phyloP scores from a whole-genome alignment of 1,284 basidiomycete genomes.

The Vanrija sp. region DNA sequence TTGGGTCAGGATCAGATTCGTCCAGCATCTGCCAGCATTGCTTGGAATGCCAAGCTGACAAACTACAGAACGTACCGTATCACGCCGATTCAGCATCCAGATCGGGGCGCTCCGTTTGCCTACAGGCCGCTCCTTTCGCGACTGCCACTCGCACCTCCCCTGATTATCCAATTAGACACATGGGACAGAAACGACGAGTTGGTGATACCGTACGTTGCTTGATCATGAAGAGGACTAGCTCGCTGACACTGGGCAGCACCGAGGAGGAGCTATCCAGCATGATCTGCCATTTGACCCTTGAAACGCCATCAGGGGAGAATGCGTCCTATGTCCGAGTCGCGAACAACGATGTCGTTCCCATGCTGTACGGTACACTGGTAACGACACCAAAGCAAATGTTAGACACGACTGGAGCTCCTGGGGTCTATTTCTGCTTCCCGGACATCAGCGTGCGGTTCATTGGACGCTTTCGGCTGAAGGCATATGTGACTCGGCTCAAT shows the following conservation, averaged over 20 bases:
- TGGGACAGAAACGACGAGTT: conserved; percentile 53
- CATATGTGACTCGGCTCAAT: conserved; percentile 69
- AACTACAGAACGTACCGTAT: conserved; percentile 41
- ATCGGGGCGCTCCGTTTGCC: conserved; percentile 67
- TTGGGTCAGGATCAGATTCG: neutral
- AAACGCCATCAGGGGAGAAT: conserved; percentile 35
- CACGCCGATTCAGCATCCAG: conserved; percentile 66
- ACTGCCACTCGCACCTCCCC: conserved; percentile 71
- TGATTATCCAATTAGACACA: conserved; percentile 71
- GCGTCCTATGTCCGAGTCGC: conserved; percentile 25
- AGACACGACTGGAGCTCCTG: conserved; percentile 68
- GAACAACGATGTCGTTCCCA: conserved; percentile 31
- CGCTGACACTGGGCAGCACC: conserved; percentile 35
- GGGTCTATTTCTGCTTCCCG: conserved; percentile 81
- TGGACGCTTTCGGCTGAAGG: conserved; percentile 69
- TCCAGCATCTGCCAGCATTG: no score
- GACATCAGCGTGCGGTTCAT: conserved; percentile 76
- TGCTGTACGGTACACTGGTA: conserved; percentile 78
- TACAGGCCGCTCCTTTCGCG: conserved; percentile 65
- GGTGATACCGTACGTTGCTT: conserved; percentile 50
- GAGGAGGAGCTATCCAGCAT: conserved; percentile 77
- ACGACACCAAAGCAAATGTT: conserved; percentile 71
- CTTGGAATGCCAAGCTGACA: neutral
- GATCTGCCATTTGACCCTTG: conserved; percentile 68
- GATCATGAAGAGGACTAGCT: neutral